phyloP scores from a whole-genome alignment of 495 filamentous ascomycete genomes.

The Apodospora peruviana region DNA sequence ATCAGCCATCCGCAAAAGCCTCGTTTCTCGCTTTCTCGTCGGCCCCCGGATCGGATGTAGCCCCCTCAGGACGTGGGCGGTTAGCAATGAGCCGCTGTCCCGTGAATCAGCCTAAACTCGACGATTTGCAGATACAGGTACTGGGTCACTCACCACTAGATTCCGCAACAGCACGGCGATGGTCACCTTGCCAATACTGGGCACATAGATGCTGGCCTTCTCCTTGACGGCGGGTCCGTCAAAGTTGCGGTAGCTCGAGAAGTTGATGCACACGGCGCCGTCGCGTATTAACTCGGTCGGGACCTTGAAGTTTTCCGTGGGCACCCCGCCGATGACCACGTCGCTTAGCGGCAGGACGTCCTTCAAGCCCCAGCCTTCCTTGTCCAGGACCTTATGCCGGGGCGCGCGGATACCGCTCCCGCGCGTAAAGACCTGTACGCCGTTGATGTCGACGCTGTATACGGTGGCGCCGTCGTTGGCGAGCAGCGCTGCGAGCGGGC shows the following conservation, averaged over 20 bases:
- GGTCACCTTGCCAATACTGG: constrained; percentile 94
- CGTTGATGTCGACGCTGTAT: constrained; percentile 88
- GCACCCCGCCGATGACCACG: constrained; percentile 93
- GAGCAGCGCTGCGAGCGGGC: constrained; percentile 87
- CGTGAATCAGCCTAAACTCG: background rate
- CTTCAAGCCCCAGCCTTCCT: constrained; percentile 66
- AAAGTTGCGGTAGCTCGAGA: constrained; percentile 96
- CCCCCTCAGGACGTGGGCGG: constrained; percentile 17
- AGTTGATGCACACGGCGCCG: constrained; percentile 94
- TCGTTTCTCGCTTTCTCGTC: constrained; percentile 31
- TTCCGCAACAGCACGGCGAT: constrained; percentile 89
- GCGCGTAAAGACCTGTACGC: constrained; percentile 86
- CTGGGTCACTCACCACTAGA: constrained; percentile 59
- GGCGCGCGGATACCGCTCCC: constrained; percentile 76
- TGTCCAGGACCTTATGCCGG: constrained; percentile 77
- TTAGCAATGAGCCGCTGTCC: constrained; percentile 38
- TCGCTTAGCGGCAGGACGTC: constrained; percentile 82
- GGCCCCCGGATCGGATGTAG: constrained; percentile 19
- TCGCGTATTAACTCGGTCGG: constrained; percentile 74
- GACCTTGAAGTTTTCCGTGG: constrained; percentile 78
- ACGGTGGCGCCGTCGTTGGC: constrained; percentile 95
- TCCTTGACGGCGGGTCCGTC: constrained; percentile 73
- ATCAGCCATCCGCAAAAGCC: constrained; percentile 30
- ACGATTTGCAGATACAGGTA: background rate
- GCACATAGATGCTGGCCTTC: constrained; percentile 94